Base-by-base conservation (phyloP, 208 protist species). In the Tritrichomonas musculus region DNA sequence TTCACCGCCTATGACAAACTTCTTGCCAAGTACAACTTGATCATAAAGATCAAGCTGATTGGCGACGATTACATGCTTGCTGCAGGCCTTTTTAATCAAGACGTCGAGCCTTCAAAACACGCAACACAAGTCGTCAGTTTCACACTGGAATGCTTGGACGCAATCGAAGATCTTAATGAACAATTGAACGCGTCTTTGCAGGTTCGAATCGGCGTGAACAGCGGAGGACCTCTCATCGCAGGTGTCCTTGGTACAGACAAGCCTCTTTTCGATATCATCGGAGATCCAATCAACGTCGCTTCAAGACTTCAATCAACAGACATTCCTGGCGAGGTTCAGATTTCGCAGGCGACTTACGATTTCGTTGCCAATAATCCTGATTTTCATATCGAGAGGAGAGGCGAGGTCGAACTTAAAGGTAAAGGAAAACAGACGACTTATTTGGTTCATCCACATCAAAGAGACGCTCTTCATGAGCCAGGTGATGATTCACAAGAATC, bases 341-440 rank as follows among this genome's bases (percentile, higher is more conserved):
- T 88, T n/a, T 88, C 77, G 11, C 44, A 88, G 47, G 77, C n/a
- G 14, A 57, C 47, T 55, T 88, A 88, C n/a, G 77, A 88, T 8
- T 53, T 88, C 8, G 77, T 88, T 27, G 41, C 47, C 30, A 47
- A 47, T 20, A 47, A 88, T 39, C 14, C 33, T 44, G 41, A 82
- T 5, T 88, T 88, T 27, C 47, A 57, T 50, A 88, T 88, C 47
- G 77, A 88, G 22, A 11, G 57, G 30, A 88, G 77, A 88, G 77
- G 77, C 57, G 47, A 88, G 39, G 41, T 88, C 20, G 44, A 55
- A 44, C n/a, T 88, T 14, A 88, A 88, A 47, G 77, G 77, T 60
- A 88, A 88, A 57, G 77, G 77, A 53, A 60, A 60, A 13, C 77
- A 88, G 47, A 88, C 57, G 77, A 88, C 77, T 55, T 88, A 88